These are phyloP conservation scores for Harringtonia lauricola DNA, from an alignment of 2,329 filamentous ascomycete genomes.

Conservation along the genomic window DNA sequence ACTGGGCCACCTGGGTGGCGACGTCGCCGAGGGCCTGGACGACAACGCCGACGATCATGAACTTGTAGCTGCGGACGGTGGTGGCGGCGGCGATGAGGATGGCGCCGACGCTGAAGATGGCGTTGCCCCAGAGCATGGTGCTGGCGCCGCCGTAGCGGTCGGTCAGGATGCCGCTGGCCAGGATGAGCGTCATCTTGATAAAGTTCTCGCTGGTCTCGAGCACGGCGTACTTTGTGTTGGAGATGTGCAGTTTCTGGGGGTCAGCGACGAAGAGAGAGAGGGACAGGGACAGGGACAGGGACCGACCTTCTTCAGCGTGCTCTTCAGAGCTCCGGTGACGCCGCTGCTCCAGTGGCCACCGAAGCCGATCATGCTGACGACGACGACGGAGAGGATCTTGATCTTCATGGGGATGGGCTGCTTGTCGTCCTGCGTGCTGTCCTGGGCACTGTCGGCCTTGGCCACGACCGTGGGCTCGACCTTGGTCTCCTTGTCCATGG, in stretches of 20 bases:
- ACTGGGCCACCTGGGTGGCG: slow-evolving; percentile 52
- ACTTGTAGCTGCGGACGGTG: slow-evolving; percentile 41
- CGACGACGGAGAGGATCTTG: slow-evolving; percentile 9
- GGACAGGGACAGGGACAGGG: no score
- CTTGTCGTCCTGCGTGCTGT: no score
- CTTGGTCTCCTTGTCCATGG: no score
- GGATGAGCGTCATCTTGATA: slow-evolving; percentile 45
- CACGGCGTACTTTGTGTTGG: slow-evolving; percentile 47
- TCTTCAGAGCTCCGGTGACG: slow-evolving; percentile 11
- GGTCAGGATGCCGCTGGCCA: slow-evolving; percentile 39
- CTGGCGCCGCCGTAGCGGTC: slow-evolving; percentile 37
- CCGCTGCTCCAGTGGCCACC: slow-evolving; percentile 10
- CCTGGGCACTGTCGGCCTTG: no score
- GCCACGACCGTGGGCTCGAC: no score
- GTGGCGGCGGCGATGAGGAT: slow-evolving; percentile 48
- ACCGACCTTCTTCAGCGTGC: slow-evolving; percentile 9
- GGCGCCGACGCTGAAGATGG: slow-evolving; percentile 45
- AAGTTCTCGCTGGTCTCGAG: slow-evolving; percentile 51
- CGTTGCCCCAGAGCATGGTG: slow-evolving; percentile 50
- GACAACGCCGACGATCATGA: slow-evolving; percentile 48
- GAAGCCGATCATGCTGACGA: slow-evolving; percentile 10
- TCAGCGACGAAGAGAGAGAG: no score
- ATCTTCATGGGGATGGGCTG: neutral
- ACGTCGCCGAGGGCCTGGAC: slow-evolving; percentile 50
- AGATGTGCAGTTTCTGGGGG: slow-evolving; percentile 40